Evolutionary conservation across 2,329 filamentous ascomycete species (phyloP).

Genomic region (Ceratocystis destructans): DNA sequence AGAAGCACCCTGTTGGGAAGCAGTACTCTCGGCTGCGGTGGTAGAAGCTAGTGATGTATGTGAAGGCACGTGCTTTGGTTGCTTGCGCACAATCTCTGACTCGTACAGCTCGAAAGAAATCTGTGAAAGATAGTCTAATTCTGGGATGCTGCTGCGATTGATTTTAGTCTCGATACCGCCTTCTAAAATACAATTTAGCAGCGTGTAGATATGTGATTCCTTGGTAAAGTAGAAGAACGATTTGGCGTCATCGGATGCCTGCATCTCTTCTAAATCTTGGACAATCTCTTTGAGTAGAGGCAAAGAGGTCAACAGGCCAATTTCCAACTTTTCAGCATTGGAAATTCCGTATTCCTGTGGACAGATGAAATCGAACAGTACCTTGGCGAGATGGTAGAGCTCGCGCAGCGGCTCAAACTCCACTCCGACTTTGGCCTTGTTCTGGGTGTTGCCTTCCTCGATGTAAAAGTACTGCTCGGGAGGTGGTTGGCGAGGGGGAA

Average conservation of each 20-base stretch:
- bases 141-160: constrained; percentile 82
- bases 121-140: constrained; percentile 92
- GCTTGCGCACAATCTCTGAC: constrained; percentile 54
- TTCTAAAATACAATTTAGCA: constrained; percentile 94
- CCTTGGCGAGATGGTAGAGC: constrained; percentile 83
- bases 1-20: background rate
- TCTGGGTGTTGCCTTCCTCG: constrained; percentile 61
- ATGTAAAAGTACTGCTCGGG: constrained; percentile 77
- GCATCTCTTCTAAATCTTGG: constrained; percentile 89
- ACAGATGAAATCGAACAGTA: constrained; percentile 95
- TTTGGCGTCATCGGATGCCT: constrained; percentile 85
- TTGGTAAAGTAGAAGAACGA: constrained; percentile 99
- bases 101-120: constrained; percentile 98
- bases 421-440: constrained; percentile 67
- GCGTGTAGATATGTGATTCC: constrained; percentile 95
- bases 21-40: background rate
- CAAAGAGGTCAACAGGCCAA: constrained; percentile 83
- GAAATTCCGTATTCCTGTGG: constrained; percentile 97
- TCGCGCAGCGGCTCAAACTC: constrained; percentile 81
- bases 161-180: constrained; percentile 97
- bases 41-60: constrained; percentile 17
- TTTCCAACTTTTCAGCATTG: constrained; percentile 94
- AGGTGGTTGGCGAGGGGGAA: constrained; percentile 23
- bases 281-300: constrained; percentile 94
- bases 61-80: constrained; percentile 28